Base-by-base conservation (phyloP, 306 rosid species). In the Cucurbita maxima region DNA sequence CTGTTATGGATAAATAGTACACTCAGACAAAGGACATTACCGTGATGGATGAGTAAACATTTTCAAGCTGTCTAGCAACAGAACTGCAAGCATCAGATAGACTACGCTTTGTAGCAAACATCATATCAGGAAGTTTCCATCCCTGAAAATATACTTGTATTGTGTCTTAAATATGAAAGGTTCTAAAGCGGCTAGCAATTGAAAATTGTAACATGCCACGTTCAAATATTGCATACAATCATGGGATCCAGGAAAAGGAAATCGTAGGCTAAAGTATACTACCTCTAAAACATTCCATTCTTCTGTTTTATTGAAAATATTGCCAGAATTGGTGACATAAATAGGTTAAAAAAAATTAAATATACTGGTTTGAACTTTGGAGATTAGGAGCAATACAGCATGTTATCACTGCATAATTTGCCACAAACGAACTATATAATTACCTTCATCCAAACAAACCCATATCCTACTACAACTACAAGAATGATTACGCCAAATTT, bases 401-500 rank as follows among this genome's bases (percentile, higher is more conserved):
- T 55, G 59, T 19, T 19, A 55, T 55, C 48, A 38, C 30, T 16
- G 22, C 50, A 62, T 15, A 16, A 37, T 38, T 38, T 61, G 6
- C 50, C 69, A 14, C 70, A 62, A 61, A 61, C 15, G 16, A 62
- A 62, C 15, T 45, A 62, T 45, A 40, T 10, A 61, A 70, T 81
- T 86, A 91, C 99, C 97, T 95, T 95, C 96, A 96, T 91, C 97
- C 99, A 84, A 71, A 86, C 18, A 68, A 84, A 88, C 84, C 99
- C 99, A 78, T 82, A 91, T 75, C 97, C 99, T 30, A 81, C 81
- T 56, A 73, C 96, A 67, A 88, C 82, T 44, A 86, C 79, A 79
- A 95, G 78, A 79, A 95, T 72, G 76, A 91, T 81, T 34, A 87
- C 59, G 71, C 85, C 91, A 83, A 78, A 89, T 77, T 80, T 90